Percentiles rank a stretch among this genome's conserved stretches.
These are phyloP conservation scores for Flaveria robusta DNA, from an alignment of 129 eudicot genomes.

Conservation along the genomic window DNA sequence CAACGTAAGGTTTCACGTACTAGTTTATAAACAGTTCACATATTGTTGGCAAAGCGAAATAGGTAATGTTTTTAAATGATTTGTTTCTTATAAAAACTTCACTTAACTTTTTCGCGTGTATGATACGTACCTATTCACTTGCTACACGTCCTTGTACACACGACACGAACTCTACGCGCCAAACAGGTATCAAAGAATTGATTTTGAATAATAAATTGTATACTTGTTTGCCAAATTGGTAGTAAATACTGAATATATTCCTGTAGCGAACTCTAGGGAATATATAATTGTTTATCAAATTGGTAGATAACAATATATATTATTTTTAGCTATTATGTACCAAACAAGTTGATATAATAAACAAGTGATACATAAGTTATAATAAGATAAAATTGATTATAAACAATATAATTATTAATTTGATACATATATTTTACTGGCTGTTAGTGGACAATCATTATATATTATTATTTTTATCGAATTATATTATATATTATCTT, in stretches of 20 bases:
- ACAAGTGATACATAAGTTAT: background rate
- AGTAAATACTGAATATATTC: background rate
- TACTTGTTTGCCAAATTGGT: background rate
- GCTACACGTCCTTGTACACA: background rate
- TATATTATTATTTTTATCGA: too few species aligned
- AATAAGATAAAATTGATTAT: background rate
- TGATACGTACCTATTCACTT: too few species aligned
- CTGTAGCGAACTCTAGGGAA: background rate
- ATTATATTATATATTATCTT: too few species aligned
- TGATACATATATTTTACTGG: background rate
- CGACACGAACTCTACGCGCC: background rate
- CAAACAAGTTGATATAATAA: background rate
- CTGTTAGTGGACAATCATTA: background rate
- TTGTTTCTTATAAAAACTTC: too few species aligned
- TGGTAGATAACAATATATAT: background rate
- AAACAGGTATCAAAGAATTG: background rate
- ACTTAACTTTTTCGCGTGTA: too few species aligned
- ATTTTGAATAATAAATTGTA: background rate
- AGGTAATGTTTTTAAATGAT: too few species aligned
- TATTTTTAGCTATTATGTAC: background rate
- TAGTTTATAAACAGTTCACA: too few species aligned
- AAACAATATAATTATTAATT: background rate
- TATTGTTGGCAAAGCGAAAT: too few species aligned
- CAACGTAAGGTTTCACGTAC: too few species aligned
- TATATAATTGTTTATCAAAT: background rate